Evolutionary conservation across 257 asterid genomes (phyloP), one percentile per base, ranked within the genome.

Genomic region (Lavandula angustifolia): DNA sequence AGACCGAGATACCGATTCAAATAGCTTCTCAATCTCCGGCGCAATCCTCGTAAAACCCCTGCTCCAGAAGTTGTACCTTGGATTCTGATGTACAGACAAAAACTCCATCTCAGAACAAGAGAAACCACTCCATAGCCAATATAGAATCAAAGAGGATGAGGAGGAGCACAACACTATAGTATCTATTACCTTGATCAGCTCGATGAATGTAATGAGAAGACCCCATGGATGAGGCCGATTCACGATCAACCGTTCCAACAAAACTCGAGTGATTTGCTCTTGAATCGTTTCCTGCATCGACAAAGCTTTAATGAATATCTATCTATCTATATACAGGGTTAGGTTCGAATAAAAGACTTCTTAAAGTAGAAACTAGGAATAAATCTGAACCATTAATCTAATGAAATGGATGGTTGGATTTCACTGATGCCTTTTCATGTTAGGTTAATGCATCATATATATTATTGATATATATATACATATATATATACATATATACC

Each of bases 221-320:
- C 99, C 99, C 99, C 99, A 94, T 3, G 98, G 99, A 77, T 86
- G 96, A 66, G 99, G 99, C 71, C 94, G 82, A 56, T 87, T 86
- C 22, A 86, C 98, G 17, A 87, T 88, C 62, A 87, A 75, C 38
- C 98, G 92, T 73, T 94, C 98, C 72, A 90, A 63, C 35, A 90
- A 78, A 31, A 90, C 99, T 52, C 98, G 78, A 11, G 99, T 90
- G 67, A 94, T 94, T 73, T 90, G 99, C 72, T 94, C 99, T 76
- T 94, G 97, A 71, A 94, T 80, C 77, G 75, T 71, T 77, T 94
- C 99, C 97, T 90, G 95, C 86, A 55, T 51, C 22, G 46, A 57
- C 57, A 14, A 55, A 18, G 54, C 32, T 40, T 8, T 3, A 40
- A 40, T 40, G n/a, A 40, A 37, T 38, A 9, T 38, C 43, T 38